Base-by-base conservation (phyloP, 352 stramenopile species). In the Pythium rishiriense region DNA sequence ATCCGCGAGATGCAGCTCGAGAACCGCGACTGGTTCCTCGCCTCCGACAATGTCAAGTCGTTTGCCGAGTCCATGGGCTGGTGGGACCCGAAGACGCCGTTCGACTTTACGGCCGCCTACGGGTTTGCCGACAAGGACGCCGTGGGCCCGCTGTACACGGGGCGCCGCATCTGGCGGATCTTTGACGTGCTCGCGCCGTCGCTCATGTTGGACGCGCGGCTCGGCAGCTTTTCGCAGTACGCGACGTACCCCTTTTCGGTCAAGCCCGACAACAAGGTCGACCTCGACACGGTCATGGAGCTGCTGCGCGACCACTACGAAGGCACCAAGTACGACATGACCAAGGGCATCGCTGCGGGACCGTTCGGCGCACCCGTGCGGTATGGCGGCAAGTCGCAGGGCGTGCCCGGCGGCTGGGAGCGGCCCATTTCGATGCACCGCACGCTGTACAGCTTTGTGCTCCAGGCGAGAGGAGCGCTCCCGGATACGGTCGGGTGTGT, bases 351-450 rank as follows among this genome's bases (percentile, higher is more conserved):
- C 22, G 79, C 87, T 6, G 90, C 85, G 39, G 94, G 94, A n/a
- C 91, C 93, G 5, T 98, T 98, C 72, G 90, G 91, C 21, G 72
- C 79, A 22, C 92, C 92, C 1, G 83, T 98, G 58, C 87, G 91
- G 17, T 97, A 85, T 76, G 76, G 79, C 2, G 79, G 85, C 19
- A 79, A 72, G 39, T 17, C 73, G 15, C 62, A 80, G 19, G 80
- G 76, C 25, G 73, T 88, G 26, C 55, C 74, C 22, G 89, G 89
- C 24, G 82, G 78, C 10, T 96, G 90, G 82, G 90, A 97, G 69
- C 84, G 93, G 3, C 72, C 90, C 8, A 98, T 98, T 59, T 97
- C 90, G 10, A 84, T 98, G 60, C 96, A 91, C 60, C 90, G 94
- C 24, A 98, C 92, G 26, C 51, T 91, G 14, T 93, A 84, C 55